phyloP scores from a whole-genome alignment of 345 rosid genomes.

The Psidium friedrichsthalianum region DNA sequence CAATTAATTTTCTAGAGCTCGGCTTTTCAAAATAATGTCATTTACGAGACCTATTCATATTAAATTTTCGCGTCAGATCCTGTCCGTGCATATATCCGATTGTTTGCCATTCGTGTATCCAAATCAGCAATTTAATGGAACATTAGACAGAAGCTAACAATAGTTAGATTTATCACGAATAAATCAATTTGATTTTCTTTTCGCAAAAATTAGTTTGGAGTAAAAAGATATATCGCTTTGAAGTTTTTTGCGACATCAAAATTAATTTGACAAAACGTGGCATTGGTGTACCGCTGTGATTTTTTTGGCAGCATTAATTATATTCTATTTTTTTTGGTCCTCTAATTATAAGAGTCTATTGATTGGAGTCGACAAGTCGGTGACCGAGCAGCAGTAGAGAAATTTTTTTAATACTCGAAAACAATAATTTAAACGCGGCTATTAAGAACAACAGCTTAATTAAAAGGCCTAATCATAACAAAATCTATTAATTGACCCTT shows the following conservation, averaged over 20 bases:
- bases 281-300: rapidly evolving
- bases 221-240: neutral
- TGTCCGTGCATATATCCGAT: neutral
- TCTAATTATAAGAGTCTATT: neutral
- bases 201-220: neutral
- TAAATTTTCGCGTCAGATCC: neutral
- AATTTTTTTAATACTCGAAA: neutral
- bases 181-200: rapidly evolving
- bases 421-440: neutral
- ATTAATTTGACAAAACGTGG: neutral
- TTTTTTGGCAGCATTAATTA: neutral
- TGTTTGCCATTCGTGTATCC: neutral
- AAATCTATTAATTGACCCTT: neutral
- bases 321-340: neutral
- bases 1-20: neutral
- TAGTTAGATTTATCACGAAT: rapidly evolving
- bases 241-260: neutral
- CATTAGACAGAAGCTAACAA: neutral
- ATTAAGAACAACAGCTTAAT: neutral
- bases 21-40: neutral
- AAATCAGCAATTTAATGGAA: neutral
- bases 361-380: neutral
- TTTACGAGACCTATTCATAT: neutral
- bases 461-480: neutral
- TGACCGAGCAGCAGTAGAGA: neutral